These are phyloP conservation scores for Globisporangium emineosum DNA, from an alignment of 352 stramenopile species.

Conservation along the genomic window DNA sequence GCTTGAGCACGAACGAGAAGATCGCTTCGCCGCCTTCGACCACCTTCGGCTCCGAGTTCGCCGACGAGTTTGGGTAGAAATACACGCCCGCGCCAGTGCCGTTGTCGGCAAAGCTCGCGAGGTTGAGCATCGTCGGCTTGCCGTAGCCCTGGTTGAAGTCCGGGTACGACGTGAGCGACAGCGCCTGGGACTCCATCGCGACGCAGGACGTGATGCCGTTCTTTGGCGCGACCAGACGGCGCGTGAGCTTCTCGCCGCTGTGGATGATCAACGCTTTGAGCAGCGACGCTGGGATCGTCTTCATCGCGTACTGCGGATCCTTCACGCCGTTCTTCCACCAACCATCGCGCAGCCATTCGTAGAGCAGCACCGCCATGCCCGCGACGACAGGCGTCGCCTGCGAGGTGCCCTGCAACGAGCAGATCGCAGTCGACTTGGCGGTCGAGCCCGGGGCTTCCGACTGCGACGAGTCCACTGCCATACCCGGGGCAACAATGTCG, in stretches of 20 bases:
- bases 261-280: slow-evolving; percentile 82
- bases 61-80: slow-evolving; percentile 49
- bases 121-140: slow-evolving; percentile 77
- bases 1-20: slow-evolving; percentile 58
- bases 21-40: slow-evolving; percentile 38
- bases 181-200: slow-evolving; percentile 28
- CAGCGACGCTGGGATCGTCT: slow-evolving; percentile 53
- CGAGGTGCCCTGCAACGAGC: slow-evolving; percentile 74
- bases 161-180: slow-evolving; percentile 42
- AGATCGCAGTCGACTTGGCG: slow-evolving; percentile 50
- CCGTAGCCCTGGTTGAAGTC: slow-evolving; percentile 81
- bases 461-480: slow-evolving; percentile 72
- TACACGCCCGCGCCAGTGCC: slow-evolving; percentile 38
- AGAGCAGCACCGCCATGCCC: slow-evolving; percentile 70
- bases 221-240: slow-evolving; percentile 38
- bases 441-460: slow-evolving; percentile 57
- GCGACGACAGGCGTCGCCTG: slow-evolving; percentile 74
- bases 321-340: slow-evolving; percentile 74
- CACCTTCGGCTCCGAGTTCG: slow-evolving; percentile 53
- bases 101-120: slow-evolving; percentile 47
- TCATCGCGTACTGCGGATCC: slow-evolving; percentile 52
- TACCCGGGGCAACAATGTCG: slow-evolving; percentile 84
- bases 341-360: slow-evolving; percentile 76
- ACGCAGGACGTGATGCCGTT: slow-evolving; percentile 52
- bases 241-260: slow-evolving; percentile 56